These are phyloP conservation scores for Dryas octopetala DNA, from an alignment of 306 rosid genomes.

Conservation along the genomic window DNA sequence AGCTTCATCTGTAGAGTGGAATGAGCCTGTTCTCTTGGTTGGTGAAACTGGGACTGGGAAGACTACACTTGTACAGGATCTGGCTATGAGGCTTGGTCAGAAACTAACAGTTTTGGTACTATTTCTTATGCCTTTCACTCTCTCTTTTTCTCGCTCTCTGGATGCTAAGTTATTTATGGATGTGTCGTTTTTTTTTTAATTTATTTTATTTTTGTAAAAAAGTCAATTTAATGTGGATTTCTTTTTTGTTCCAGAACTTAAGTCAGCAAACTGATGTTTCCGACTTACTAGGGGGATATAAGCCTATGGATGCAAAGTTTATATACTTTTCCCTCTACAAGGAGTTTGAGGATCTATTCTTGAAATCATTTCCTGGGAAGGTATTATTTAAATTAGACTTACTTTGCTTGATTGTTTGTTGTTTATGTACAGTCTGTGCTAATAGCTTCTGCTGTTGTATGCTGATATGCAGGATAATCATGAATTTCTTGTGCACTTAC, in stretches of 20 bases:
- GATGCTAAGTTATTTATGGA: background rate
- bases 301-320: constrained; percentile 67
- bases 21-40: constrained; percentile 91
- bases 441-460: constrained; percentile 21
- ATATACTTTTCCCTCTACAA: constrained; percentile 50
- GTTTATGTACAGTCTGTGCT: background rate
- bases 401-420: constrained; percentile 15
- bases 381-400: constrained; percentile 29
- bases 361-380: constrained; percentile 48
- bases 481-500: constrained; percentile 29
- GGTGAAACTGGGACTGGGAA: constrained; percentile 99
- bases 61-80: constrained; percentile 90
- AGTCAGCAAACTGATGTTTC: constrained; percentile 97
- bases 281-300: constrained; percentile 86
- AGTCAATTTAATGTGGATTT: constrained; percentile 3
- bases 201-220: background rate
- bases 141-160: constrained; percentile 1
- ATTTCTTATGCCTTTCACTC: constrained; percentile 21
- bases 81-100: constrained; percentile 83
- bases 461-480: constrained; percentile 47
- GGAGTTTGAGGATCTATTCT: constrained; percentile 63
- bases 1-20: constrained; percentile 79
- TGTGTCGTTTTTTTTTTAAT: background rate
- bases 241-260: constrained; percentile 61
- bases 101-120: constrained; percentile 87